phyloP scores from a whole-genome alignment of 2,329 filamentous ascomycete species.

The Cryphonectria japonica region DNA sequence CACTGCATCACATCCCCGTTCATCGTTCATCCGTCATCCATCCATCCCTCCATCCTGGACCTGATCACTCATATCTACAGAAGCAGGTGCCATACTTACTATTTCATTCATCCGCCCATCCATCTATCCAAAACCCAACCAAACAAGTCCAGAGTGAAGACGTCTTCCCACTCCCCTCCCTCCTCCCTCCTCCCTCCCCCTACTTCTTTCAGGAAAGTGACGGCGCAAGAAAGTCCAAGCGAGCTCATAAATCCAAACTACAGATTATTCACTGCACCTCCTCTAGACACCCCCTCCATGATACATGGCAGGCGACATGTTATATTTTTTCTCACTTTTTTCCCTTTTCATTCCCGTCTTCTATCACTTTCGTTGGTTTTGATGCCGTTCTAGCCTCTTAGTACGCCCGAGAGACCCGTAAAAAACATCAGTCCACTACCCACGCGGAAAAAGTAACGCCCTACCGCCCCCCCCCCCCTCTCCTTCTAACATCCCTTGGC shows the following conservation, averaged over 20 bases:
- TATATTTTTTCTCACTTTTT: background rate
- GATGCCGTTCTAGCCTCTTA: background rate
- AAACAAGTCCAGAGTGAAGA: background rate
- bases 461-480: no score
- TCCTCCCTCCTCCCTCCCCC: background rate
- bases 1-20: background rate
- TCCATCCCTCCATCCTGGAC: background rate
- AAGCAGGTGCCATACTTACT: background rate
- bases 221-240: background rate
- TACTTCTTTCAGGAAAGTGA: background rate
- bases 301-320: slow-evolving; percentile 2
- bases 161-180: background rate
- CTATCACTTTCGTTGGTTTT: background rate
- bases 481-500: background rate
- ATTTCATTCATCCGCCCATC: background rate
- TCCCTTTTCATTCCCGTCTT: background rate
- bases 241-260: background rate
- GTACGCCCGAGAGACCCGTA: background rate
- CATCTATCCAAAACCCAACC: background rate
- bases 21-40: background rate
- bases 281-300: background rate
- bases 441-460: background rate
- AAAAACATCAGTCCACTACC: background rate
- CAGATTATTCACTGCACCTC: background rate
- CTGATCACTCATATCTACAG: background rate